A percentile compares a stretch with the other conserved stretches of the same genome.
Conservation (phyloP, 805 yeast species). For the Alloascoidea hylecoeti region DNA sequence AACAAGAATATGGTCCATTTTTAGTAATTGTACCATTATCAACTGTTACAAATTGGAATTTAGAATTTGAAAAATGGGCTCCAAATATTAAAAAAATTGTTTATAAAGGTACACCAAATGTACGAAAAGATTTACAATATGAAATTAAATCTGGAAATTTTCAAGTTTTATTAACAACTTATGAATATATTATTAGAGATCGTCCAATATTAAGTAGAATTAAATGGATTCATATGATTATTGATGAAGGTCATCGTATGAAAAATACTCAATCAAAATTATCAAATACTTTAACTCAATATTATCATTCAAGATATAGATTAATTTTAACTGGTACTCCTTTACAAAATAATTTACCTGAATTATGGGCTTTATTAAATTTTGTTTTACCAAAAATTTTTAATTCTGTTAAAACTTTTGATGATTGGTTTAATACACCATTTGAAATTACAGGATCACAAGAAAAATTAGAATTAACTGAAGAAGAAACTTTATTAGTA, state of each 20-base stretch:
- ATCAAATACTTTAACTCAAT: conserved; percentile 54
- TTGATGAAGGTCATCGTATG: conserved; percentile 88
- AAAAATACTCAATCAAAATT: conserved; percentile 66
- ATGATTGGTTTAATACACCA: conserved; percentile 85
- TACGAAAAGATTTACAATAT: conserved; percentile 50
- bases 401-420: conserved; percentile 75
- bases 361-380: conserved; percentile 73
- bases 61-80: conserved; percentile 84
- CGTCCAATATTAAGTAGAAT: conserved; percentile 55
- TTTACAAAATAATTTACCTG: conserved; percentile 67
- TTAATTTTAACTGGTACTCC: conserved; percentile 84
- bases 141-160: conserved; percentile 57
- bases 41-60: conserved; percentile 74
- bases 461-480: conserved; percentile 67
- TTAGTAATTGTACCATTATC: conserved; percentile 75
- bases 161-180: conserved; percentile 67
- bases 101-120: conserved; percentile 66
- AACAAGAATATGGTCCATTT: conserved; percentile 54
- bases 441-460: conserved; percentile 77
- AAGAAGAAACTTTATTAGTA: conserved; percentile 73
- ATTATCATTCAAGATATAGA: conserved; percentile 63
- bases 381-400: conserved; percentile 75
- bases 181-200: conserved; percentile 70
- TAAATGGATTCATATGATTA: conserved; percentile 76
- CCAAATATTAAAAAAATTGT: conserved; percentile 60